Conservation (phyloP, 1,139 yeast genomes). For the Taphrina betulina region DNA sequence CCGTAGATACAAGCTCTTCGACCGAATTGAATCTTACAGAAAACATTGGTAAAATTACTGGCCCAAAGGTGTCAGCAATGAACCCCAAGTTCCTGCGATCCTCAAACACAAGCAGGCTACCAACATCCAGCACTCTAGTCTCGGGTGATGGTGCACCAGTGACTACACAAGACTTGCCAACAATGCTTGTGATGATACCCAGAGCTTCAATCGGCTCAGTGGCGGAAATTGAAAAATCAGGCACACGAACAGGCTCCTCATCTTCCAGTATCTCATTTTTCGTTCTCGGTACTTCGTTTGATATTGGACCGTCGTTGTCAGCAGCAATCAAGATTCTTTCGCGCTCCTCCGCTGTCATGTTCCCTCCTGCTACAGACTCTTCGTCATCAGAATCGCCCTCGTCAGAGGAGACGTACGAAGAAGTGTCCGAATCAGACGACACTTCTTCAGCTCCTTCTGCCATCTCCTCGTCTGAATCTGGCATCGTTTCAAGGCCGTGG, state of each 20-base stretch:
- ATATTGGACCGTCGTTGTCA: constrained; percentile 22
- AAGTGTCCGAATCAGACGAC: constrained; percentile 19
- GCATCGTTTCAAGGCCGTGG: constrained; percentile 29
- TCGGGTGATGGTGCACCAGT: constrained; percentile 80
- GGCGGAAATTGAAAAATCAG: constrained; percentile 28
- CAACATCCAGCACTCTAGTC: constrained; percentile 75
- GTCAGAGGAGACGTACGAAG: constrained; percentile 4
- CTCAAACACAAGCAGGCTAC: constrained; percentile 74
- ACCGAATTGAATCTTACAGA: constrained; percentile 64
- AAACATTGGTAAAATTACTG: constrained; percentile 78
- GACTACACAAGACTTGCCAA: constrained; percentile 56
- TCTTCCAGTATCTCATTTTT: constrained; percentile 26
- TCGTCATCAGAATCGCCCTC: constrained; percentile 17
- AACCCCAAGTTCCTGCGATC: constrained; percentile 70
- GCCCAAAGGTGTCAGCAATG: constrained; percentile 75
- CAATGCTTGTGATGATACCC: constrained; percentile 69
- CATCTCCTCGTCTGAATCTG: constrained; percentile 26
- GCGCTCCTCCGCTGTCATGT: constrained; percentile 21
- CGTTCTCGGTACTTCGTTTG: constrained; percentile 22
- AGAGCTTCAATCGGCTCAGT: constrained; percentile 63
- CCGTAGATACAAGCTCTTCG: constrained; percentile 53
- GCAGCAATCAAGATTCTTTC: constrained; percentile 23
- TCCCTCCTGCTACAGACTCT: constrained; percentile 1
- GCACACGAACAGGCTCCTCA: constrained; percentile 20
- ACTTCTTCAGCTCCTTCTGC: background rate